Evolutionary conservation across 2,329 filamentous ascomycete species (phyloP).

Genomic region (Beauveria sp.): DNA sequence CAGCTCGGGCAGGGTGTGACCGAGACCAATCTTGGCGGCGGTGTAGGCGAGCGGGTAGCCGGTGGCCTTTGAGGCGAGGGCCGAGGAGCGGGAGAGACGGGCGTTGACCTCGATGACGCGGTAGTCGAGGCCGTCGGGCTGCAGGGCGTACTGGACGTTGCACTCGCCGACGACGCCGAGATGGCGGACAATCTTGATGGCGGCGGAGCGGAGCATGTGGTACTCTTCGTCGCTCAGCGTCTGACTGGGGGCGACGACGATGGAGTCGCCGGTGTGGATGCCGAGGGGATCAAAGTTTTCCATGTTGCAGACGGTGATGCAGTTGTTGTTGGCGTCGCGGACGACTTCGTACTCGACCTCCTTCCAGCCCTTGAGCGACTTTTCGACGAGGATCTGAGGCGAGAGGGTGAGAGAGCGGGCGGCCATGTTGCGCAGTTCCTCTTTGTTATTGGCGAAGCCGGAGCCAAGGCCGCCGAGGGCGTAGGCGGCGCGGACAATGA

Average conservation of each 20-base stretch:
- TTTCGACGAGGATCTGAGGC: conserved; percentile 95
- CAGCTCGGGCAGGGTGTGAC: conserved; percentile 88
- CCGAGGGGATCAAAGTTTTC: conserved; percentile 92
- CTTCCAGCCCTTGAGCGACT: conserved; percentile 99
- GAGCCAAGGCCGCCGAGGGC: conserved; percentile 93
- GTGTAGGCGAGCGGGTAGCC: conserved; percentile 97
- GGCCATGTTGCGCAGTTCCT: conserved; percentile 89
- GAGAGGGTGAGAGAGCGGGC: conserved; percentile 88
- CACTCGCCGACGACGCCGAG: conserved; percentile 96
- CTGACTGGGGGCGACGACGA: conserved; percentile 94
- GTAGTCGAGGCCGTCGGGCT: conserved; percentile 95
- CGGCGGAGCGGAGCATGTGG: conserved; percentile 95
- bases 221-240: conserved; percentile 98
- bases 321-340: conserved; percentile 95
- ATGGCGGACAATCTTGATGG: conserved; percentile 97
- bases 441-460: conserved; percentile 87
- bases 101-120: conserved; percentile 98
- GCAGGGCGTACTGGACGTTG: conserved; percentile 95
- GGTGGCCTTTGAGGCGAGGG: conserved; percentile 93
- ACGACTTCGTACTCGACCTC: conserved; percentile 98
- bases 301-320: conserved; percentile 87
- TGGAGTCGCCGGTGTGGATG: conserved; percentile 97
- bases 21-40: conserved; percentile 94
- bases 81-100: conserved; percentile 93
- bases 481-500: conserved; percentile 95